phyloP scores from a whole-genome alignment of 2,329 filamentous ascomycete species.

The Penicillium sp. region DNA sequence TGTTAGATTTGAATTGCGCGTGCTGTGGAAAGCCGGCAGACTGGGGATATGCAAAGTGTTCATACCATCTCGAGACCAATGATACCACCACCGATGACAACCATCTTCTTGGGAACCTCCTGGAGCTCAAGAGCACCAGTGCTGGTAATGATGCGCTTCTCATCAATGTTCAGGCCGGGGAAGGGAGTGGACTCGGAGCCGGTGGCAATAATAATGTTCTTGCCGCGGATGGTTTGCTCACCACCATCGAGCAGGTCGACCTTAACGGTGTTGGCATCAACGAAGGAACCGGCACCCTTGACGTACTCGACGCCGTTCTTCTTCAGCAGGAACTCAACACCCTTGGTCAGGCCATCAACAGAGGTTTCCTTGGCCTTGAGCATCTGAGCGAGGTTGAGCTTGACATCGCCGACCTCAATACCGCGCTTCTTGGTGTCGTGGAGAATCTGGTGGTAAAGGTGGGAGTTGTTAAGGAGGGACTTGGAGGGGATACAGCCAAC shows the following conservation, averaged over 20 bases:
- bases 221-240: constrained; percentile 80
- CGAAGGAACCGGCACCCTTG: constrained; percentile 86
- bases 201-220: constrained; percentile 98
- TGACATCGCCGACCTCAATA: constrained; percentile 96
- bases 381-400: constrained; percentile 90
- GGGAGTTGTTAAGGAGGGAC: constrained; percentile 98
- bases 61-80: constrained; percentile 95
- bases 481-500: constrained; percentile 99
- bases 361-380: constrained; percentile 99
- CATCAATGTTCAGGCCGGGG: constrained; percentile 91
- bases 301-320: constrained; percentile 99
- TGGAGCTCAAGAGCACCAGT: constrained; percentile 88
- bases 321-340: constrained; percentile 97
- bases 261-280: constrained; percentile 86
- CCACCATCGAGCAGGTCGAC: constrained; percentile 88
- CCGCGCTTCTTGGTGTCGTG: constrained; percentile 97
- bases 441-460: constrained; percentile 93
- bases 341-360: constrained; percentile 86
- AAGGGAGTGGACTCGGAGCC: constrained; percentile 95
- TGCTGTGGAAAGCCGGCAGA: not conserved
- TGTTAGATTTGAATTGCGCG: constrained; percentile 5
- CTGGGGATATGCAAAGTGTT: not conserved
- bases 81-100: constrained; percentile 97
- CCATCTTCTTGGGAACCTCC: constrained; percentile 92
- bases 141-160: constrained; percentile 96